Evolutionary conservation across 2,329 filamentous ascomycete species (phyloP), one percentile per base, ranked within the genome.

Genomic region (Sarocladiaceae sp.): DNA sequence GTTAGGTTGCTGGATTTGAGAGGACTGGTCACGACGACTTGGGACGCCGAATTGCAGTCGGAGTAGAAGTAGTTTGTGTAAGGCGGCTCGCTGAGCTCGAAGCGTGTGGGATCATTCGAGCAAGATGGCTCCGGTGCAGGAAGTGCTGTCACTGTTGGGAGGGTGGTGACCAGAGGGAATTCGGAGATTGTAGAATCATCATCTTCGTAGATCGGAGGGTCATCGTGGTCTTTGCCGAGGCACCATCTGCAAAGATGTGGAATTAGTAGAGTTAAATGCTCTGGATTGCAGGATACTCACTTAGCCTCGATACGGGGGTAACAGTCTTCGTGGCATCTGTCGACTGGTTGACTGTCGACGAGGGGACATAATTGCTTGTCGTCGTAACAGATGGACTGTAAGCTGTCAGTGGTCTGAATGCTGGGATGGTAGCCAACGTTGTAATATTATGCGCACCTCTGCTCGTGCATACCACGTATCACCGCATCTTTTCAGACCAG

Each of bases 11-110:
- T 79, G 13, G 70, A 65, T 2, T 66, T 53, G 0, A 72, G 57
- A 12, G 80, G 79, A 47, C 68, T 80, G 0, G 78, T 83, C 1
- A 83, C 62, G 1, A 84, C 72, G 0, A 79, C 75, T 50, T 83
- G 80, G 4, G 70, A 69, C 26, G 74, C 70, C 2, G 71, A 68
- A 49, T 80, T 68, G 57, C 78, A 83, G 54, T 83, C 79, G 0
- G 78, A 82, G 51, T 80, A 78, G 60, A 84, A 82, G 59, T 78
- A 82, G 53, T 83, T 82, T 31, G 78, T 67, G 48, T 82, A 81
- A 0, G 79, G 79, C 2, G 72, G 68, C 49, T 80, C 76, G 24
- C 66, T 72, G 3, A 80, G 61, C 27, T 40, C 42, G 15, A 48
- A 45, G 2, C 47, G 39, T 3, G 33, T 26, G 1, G 47, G 18